Evolutionary conservation across 495 filamentous ascomycete genomes (phyloP), one percentile per base, ranked within the genome.

Genomic region (Penicillium bovifimosum): DNA sequence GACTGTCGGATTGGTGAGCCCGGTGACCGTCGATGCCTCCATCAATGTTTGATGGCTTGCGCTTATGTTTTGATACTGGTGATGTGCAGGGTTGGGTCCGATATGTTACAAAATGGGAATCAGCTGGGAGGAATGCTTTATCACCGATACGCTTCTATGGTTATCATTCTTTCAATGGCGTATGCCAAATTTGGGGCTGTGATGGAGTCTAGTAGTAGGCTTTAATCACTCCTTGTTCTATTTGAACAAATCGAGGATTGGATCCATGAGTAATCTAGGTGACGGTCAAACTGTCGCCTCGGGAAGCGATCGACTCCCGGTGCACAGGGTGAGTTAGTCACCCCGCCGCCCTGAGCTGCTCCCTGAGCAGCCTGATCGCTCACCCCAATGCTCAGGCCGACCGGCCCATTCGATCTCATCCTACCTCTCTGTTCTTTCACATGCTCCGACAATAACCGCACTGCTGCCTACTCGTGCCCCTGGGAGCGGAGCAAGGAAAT

Each of bases 351-450:
- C 38, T 40, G 16, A 39, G 36, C 36, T 3, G 17, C 36, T n/a
- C n/a, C n/a, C n/a, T n/a, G n/a, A n/a, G n/a, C n/a, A n/a, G n/a
- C n/a, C n/a, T n/a, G n/a, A n/a, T n/a, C n/a, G n/a, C n/a, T 20
- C 45, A 49, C 52, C 44, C 44, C 39, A 49, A 49, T 36, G 44
- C 44, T 54, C 39, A 54, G 43, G 20, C 44, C n/a, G 7, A 49
- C n/a, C 39, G 33, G 29, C 31, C 44, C 31, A 24, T 54, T 52
- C 13, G 16, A 42, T 42, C 36, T 38, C 52, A 48, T 29, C 13
- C 26, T 48, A 11, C 44, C 18, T 48, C 43, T 36, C 27, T 14
- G 9, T 26, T 41, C 35, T 17, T 40, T 41, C n/a, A 47, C 1
- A 10, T 41, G 9, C 31, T 54, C 39, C 36, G 44, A 48, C 11